Base-by-base conservation (phyloP, 2,329 filamentous ascomycete species). In the Fusarium sp. region DNA sequence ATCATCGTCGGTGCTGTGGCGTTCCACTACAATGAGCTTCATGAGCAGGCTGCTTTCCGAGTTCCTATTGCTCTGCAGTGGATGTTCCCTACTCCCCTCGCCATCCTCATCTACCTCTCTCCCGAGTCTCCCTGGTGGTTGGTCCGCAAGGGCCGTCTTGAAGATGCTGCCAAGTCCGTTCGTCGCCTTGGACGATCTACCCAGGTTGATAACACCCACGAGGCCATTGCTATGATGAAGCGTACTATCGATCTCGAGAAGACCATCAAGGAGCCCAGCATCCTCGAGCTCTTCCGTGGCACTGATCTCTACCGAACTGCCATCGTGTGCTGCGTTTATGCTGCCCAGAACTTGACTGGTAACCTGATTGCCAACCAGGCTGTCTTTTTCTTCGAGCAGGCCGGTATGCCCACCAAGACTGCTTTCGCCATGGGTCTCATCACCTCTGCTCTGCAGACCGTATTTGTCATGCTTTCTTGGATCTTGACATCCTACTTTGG, bases 401-500 rank as follows among this genome's bases (percentile, higher is more conserved):
- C 89, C 57, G 88, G 88, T 56, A 85, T 91, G 71, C 61, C 63
- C 2, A 78, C 76, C 6, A 80, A 89, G 71, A 84, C 81, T 28
- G 85, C 89, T 6, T 91, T 91, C 74, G 85, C 84, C 40, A 81
- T 91, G 18, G 87, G 87, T 77, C 85, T 91, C 28, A 90, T 90
- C 78, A 90, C 86, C 54, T 90, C 89, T 0, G 86, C 84, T 50
- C 87, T 91, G 4, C 87, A 90, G 75, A 82, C 78, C 78, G 78
- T 92, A 76, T 83, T 89, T 64, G 87, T 89, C 77, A 90, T 90
- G 85, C 81, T 89, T 43, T 91, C 89, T 61, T 91, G 89, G 89
- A 79, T 90, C 59, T 84, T 92, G 51, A 91, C 87, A 16, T 85
- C 86, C 2, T 90, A 88, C 78, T 82, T 89, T 55, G 88, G 89